Evolutionary conservation across 2,329 filamentous ascomycete genomes (phyloP), one percentile per base, ranked within the genome.

Genomic region (Phialophora expanda): DNA sequence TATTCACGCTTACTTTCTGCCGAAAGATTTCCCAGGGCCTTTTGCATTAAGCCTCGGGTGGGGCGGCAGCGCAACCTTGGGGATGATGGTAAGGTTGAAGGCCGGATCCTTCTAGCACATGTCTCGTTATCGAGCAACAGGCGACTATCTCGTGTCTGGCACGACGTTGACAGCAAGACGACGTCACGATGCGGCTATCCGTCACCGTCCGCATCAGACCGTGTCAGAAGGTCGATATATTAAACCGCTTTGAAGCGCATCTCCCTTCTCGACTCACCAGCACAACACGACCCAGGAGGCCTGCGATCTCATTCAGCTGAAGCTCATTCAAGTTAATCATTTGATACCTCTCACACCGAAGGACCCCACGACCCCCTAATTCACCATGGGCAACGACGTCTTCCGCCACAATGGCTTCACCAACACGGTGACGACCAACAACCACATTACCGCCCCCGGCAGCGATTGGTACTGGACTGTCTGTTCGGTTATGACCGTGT

Each of bases 381-480:
- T 50, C 68, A 69, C 65, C 24, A 69, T 67, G 65, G 62, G 64
- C 34, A 73, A 73, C 61, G 59, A 68, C 41, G 71, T 69, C 14
- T 61, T 73, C 28, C 28, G 64, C 8, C 54, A 61, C 67, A 73
- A 73, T 67, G 67, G 66, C 38, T 70, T 73, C 62, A 69, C 63
- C 65, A 73, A 73, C 62, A 72, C 70, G 57, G 67, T 71, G 51
- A 70, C 68, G 3, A 71, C 69, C 64, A 66, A 72, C 51, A 74
- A 71, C 65, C 72, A 74, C 58, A 71, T 74, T 57, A 74, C 71
- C 17, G 56, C 55, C 22, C 66, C 64, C 34, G 72, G 72, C 26
- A 70, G 66, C 38, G 70, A 72, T 61, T 73, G 70, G 68, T 71
- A 70, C 55, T 73, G 67, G 59, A 62, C 71, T 7, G 70, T 72